Evolutionary conservation across 495 filamentous ascomycete species (phyloP), one percentile per base, ranked within the genome.

Genomic region (Penicillium subrubescens): DNA sequence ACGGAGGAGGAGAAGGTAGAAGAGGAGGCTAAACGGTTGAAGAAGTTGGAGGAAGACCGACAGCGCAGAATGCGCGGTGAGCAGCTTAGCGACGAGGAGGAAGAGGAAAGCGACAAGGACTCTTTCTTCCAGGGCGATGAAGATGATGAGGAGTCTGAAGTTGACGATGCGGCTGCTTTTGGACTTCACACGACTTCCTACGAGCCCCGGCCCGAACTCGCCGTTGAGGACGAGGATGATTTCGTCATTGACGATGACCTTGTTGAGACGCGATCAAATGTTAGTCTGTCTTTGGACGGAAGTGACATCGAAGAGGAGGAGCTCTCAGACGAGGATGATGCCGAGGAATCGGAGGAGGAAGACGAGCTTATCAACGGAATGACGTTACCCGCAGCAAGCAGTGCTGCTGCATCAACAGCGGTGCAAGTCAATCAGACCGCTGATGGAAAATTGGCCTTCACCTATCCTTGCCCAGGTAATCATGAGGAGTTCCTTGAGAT

Each of bases 211-310:
- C 67, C 78, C 50, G 71, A 79, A 19, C 69, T 84, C 5, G 83
- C 71, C 31, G 88, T 93, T 34, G 92, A 96, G 64, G 94, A 97
- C 66, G 94, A 97, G 72, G 94, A 97, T 71, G 91, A 97, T 62
- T 97, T 97, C 67, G 60, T 92, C 10, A 89, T 97, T 59, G 94
- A 97, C 62, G 91, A 95, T 60, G 89, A 97, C 57, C 83, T 97
- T 1, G 84, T 97, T 57, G 84, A 82, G 43, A 79, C 75, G 35
- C 72, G 79, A 39, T 83, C 86, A 8, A 84, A 87, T 60, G 85
- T 81, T 57, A 83, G 83, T 62, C 76, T 81, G 11, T 83, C 79
- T 27, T 77, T 86, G 54, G 81, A 77, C 50, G 79, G 81, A 19
- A 83, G 72, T n/a, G 83, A 83, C 48, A 83, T 82, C 12, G 84